Base-by-base conservation (phyloP, 2,329 filamentous ascomycete species). In the Pezicula radicicola region DNA sequence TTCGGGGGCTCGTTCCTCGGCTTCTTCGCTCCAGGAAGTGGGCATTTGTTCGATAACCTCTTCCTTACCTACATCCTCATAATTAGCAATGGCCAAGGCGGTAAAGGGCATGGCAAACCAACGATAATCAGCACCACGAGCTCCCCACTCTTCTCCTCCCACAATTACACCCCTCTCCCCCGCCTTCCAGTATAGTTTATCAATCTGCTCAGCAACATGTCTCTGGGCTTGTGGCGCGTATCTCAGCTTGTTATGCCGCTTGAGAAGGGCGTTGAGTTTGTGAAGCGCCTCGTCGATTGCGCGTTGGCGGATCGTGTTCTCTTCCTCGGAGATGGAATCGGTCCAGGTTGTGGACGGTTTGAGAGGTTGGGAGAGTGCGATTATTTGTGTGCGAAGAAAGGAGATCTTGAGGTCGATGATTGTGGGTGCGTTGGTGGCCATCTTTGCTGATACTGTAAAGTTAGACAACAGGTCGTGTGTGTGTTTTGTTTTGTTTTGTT, bases 201-300 rank as follows among this genome's bases (percentile, higher is more conserved):
- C 84, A 40, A 91, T 83, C 70, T 91, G 87, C 71, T 89, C 85
- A 2, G 87, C 85, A 16, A 90, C 79, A 61, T 88, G 84, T 35
- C 86, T 79, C 48, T 79, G 82, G n/a, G 86, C 84, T 60, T 87
- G 84, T 0, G 84, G 79, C 15, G 83, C 78, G 65, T 89, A 89
- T 5, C 83, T 83, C 50, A 83, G 78, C 35, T 80, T 80, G 28
- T 78, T 78, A 65, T 91, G 87, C 59, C 86, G 83, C 57, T 80
- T 78, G 13, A 89, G 70, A 15, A 76, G 70, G 54, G 83, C 78
- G 63, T 88, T 88, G 12, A 88, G 72, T 39, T 75, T 76, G 57
- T 73, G 71, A 4, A 86, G 65, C 12, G 75, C 80, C 55, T 85
- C 80, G 58, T 84, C 78, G 50, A 86, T 70, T 18, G 73, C 68